phyloP scores from a whole-genome alignment of 1,139 yeast genomes.

The Meyerozyma athensensis region DNA sequence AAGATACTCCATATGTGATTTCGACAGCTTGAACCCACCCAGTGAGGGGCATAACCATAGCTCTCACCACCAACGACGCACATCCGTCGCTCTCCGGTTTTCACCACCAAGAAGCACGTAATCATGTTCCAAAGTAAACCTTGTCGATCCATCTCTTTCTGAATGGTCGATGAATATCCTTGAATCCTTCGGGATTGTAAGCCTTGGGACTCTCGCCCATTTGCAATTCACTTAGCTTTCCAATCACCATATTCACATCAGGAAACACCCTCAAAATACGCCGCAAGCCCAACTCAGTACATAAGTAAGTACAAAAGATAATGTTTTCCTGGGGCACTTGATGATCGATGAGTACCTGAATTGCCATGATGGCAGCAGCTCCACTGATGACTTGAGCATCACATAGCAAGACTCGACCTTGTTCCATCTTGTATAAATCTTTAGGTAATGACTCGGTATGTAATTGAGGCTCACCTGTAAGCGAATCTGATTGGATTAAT shows the following conservation, averaged over 20 bases:
- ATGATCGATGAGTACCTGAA: conserved; percentile 81
- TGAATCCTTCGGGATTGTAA: conserved; percentile 33
- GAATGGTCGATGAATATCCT: conserved; percentile 56
- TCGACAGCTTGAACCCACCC: conserved; percentile 16
- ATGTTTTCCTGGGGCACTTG: conserved; percentile 62
- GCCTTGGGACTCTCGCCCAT: conserved; percentile 14
- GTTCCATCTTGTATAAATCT: conserved; percentile 13
- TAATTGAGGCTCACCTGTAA: conserved; percentile 90
- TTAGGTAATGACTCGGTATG: conserved; percentile 63
- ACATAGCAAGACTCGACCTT: conserved; percentile 56
- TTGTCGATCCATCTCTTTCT: conserved; percentile 70
- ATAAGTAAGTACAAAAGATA: conserved; percentile 63
- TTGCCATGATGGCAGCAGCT: conserved; percentile 92
- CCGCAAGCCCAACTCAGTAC: conserved; percentile 79
- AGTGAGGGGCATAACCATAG: conserved; percentile 7
- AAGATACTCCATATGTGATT: conserved; percentile 21
- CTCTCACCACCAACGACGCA: conserved; percentile 22
- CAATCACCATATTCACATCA: conserved; percentile 62
- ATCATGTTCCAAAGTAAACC: conserved; percentile 67
- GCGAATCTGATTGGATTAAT: conserved; percentile 79
- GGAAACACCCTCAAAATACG: conserved; percentile 74
- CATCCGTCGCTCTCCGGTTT: conserved; percentile 30
- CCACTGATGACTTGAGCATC: conserved; percentile 92
- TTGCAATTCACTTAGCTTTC: conserved; percentile 49
- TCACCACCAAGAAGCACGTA: not conserved